phyloP scores from a whole-genome alignment of 257 asterid genomes.

The Solanum appendiculatum region DNA sequence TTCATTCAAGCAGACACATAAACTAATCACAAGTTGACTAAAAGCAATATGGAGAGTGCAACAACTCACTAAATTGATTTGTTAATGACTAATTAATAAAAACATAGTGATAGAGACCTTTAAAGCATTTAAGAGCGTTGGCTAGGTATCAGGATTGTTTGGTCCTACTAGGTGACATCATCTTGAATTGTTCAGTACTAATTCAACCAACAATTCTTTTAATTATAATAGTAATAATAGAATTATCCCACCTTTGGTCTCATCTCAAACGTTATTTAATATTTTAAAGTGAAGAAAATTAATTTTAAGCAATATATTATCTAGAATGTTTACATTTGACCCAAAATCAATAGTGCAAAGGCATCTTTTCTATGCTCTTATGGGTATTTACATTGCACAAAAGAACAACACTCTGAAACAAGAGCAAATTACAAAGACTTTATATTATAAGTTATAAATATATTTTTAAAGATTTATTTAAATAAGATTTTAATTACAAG shows the following conservation, averaged over 20 bases:
- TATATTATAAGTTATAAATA: too few species aligned
- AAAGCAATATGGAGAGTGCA: not conserved
- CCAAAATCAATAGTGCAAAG: not conserved
- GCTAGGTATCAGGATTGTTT: constrained; percentile 1
- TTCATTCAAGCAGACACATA: not conserved
- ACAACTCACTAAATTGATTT: not conserved
- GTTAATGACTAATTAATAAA: not conserved
- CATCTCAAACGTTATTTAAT: not conserved
- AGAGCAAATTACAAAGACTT: too few species aligned
- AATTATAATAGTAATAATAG: not conserved
- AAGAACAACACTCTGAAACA: too few species aligned
- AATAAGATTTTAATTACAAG: too few species aligned
- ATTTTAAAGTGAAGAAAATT: not conserved
- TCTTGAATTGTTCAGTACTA: not conserved
- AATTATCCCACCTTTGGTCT: not conserved
- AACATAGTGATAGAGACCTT: constrained; percentile 16
- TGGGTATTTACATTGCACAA: constrained; percentile 3
- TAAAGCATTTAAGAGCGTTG: constrained; percentile 20
- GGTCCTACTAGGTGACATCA: constrained; percentile 23
- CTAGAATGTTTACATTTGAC: not conserved
- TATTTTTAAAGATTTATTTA: too few species aligned
- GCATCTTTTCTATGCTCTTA: constrained; percentile 15
- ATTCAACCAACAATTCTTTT: not conserved
- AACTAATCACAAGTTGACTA: not conserved
- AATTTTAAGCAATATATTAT: not conserved